Base-by-base conservation (phyloP, 75 land plant species). In the Pinus taeda region DNA sequence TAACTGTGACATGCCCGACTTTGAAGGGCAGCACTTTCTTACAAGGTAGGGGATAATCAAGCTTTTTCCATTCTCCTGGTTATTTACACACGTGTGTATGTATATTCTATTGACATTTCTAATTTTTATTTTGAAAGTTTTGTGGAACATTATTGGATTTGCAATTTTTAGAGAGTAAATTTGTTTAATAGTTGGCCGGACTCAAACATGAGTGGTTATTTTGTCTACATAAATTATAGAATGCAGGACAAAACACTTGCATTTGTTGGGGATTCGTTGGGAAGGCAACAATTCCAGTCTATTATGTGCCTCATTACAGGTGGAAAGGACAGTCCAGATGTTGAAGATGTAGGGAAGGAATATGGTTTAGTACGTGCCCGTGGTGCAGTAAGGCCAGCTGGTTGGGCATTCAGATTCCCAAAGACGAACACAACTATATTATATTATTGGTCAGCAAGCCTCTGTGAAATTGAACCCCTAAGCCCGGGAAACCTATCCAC, bases 161-260 rank as follows among this genome's bases (percentile, higher is more conserved):
- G 8, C 49, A 45, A 2, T 42, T 42, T 42, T 4, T 4, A 4
- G 2, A 42, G 45, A 2, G 4, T 6, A 42, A 42, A 42, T 4
- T 42, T 45, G 49, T 45, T 45, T 45, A 6, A 6, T 6, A 45
- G 0, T 73, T 95, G 18, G 94, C 98, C 58, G 98, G 94, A 24
- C 80, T 93, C 30, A 92, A 94, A 26, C 93, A 92, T 83, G 85
- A 87, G 12, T 96, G 96, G 96, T 91, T 91, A 76, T 92, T 93
- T 75, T 65, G 91, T 57, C 77, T 95, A 15, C 81, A 78, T 87
- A 88, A 92, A 45, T 60, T 33, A 33, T 33, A 95, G 98, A 85
- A 82, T 95, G 91, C 79, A 75, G 78, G 74, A 90, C 82, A 93
- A 92, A 84, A 90, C 92, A 11, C 49, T 96, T 14, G 99, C 93